These are phyloP conservation scores for Hypoxylon crocopeplum DNA, from an alignment of 495 filamentous ascomycete genomes.

Conservation along the genomic window DNA sequence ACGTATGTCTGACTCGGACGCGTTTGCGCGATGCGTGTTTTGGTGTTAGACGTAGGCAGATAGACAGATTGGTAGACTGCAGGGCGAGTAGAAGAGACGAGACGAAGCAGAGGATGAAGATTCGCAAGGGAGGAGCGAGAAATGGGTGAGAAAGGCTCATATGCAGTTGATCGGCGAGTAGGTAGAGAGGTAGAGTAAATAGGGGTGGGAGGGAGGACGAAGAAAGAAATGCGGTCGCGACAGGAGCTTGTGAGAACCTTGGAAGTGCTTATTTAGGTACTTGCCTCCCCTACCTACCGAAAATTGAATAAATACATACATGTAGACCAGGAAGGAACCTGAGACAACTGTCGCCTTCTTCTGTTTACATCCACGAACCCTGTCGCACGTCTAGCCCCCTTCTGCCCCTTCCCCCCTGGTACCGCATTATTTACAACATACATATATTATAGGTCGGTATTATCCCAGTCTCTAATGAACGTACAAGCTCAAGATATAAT, in stretches of 20 bases:
- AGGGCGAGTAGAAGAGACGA: not conserved
- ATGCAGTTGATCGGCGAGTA: too few relatives aligned
- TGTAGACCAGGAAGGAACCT: constrained; percentile 22
- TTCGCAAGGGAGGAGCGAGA: constrained; percentile 6
- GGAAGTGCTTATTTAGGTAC: too few relatives aligned
- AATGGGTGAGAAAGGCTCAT: not conserved
- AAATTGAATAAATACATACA: too few relatives aligned
- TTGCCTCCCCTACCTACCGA: too few relatives aligned
- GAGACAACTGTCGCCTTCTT: constrained; percentile 20
- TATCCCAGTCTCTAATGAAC: too few relatives aligned
- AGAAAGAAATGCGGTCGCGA: too few relatives aligned
- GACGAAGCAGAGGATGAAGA: not conserved
- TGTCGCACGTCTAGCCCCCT: constrained; percentile 16
- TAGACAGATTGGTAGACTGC: not conserved
- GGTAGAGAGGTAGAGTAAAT: too few relatives aligned
- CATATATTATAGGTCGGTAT: too few relatives aligned
- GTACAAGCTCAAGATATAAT: too few relatives aligned
- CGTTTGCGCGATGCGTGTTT: constrained; percentile 6
- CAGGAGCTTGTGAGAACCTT: too few relatives aligned
- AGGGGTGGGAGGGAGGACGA: too few relatives aligned
- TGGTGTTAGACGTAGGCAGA: too few relatives aligned
- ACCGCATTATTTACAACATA: constrained; percentile 5
- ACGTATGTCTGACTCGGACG: not conserved
- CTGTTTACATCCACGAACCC: constrained; percentile 36
- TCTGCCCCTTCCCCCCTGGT: not conserved